Conservation (phyloP, 2,329 filamentous ascomycete species). For the Raffaelea deltoideospora region DNA sequence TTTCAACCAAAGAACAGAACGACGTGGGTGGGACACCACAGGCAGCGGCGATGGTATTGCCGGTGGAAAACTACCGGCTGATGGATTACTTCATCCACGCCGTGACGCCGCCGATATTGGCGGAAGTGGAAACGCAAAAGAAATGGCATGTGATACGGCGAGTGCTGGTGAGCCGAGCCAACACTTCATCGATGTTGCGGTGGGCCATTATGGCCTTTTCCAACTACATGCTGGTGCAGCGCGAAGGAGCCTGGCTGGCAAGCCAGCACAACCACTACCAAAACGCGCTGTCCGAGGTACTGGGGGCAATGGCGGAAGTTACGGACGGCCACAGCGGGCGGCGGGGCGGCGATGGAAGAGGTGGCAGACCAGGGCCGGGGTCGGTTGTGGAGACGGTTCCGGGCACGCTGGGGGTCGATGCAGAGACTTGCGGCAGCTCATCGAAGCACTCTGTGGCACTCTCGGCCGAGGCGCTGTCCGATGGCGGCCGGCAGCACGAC, state of each 20-base stretch:
- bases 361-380: no score
- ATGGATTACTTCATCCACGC: conserved; percentile 33
- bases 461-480: background rate
- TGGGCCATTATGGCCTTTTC: conserved; percentile 36
- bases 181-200: conserved; percentile 28
- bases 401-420: no score
- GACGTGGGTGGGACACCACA: no score
- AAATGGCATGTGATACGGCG: conserved; percentile 35
- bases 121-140: conserved; percentile 35
- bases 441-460: background rate
- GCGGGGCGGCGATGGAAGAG: no score
- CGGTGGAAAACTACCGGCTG: conserved; percentile 20
- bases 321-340: no score
- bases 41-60: conserved; percentile 8
- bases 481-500: background rate
- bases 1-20: conserved; percentile 7
- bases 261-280: conserved; percentile 22
- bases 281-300: conserved; percentile 19
- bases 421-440: no score
- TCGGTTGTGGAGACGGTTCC: background rate
- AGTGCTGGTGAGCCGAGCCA: conserved; percentile 30
- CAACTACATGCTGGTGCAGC: conserved; percentile 24
- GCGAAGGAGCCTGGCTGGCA: conserved; percentile 16
- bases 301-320: conserved; percentile 4
- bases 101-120: conserved; percentile 35